A percentile compares a stretch with the other conserved stretches of the same genome.
phyloP scores from a whole-genome alignment of 768 basidiomycete genomes.

The Agaricus bisporus region DNA sequence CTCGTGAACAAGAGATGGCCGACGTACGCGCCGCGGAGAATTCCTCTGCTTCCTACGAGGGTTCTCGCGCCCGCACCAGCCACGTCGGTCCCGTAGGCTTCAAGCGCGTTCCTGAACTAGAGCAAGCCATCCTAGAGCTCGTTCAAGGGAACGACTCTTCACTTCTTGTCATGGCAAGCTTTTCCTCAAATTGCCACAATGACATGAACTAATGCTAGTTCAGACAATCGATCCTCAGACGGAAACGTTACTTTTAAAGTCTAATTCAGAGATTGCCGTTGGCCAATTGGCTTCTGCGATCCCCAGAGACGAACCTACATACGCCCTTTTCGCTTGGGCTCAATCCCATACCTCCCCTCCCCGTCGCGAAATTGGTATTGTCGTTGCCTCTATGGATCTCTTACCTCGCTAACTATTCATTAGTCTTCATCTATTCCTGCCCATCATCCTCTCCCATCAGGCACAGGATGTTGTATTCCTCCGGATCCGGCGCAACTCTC shows the following conservation, averaged over 20 bases:
- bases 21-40: slow-evolving; percentile 73
- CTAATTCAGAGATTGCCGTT: slow-evolving; percentile 31
- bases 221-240: slow-evolving; percentile 64
- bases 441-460: slow-evolving; percentile 78
- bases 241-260: slow-evolving; percentile 50
- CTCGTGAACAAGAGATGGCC: slow-evolving; percentile 76
- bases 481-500: slow-evolving; percentile 53
- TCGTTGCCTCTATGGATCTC: background rate
- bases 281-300: slow-evolving; percentile 42
- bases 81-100: slow-evolving; percentile 61
- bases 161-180: slow-evolving; percentile 63
- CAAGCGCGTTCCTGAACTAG: slow-evolving; percentile 60
- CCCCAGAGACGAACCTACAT: slow-evolving; percentile 57
- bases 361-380: slow-evolving; percentile 57
- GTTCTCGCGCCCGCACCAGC: slow-evolving; percentile 47
- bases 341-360: slow-evolving; percentile 31
- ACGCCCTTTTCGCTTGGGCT: slow-evolving; percentile 64
- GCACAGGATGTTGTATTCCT: slow-evolving; percentile 85
- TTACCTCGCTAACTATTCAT: background rate
- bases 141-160: slow-evolving; percentile 38
- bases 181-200: background rate
- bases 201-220: background rate
- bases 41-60: slow-evolving; percentile 42
- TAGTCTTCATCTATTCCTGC: slow-evolving; percentile 92
- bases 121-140: slow-evolving; percentile 58